Percentiles rank a stretch among this genome's conserved stretches.
phyloP scores from a whole-genome alignment of 768 basidiomycete genomes.

The Mycena belliarum region DNA sequence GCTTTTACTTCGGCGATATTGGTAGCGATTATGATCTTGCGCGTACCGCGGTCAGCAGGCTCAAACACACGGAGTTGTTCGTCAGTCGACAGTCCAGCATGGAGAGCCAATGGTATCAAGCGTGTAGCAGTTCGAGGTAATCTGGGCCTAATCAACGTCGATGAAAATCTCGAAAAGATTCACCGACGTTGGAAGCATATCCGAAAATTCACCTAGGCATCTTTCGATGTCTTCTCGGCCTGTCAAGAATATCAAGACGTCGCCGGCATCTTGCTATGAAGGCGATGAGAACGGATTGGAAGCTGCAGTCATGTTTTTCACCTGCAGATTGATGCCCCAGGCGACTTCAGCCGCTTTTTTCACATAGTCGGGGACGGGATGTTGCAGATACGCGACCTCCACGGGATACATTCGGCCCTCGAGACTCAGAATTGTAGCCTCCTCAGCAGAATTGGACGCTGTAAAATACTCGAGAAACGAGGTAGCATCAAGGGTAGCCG shows the following conservation, averaged over 20 bases:
- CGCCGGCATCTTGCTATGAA: slow-evolving; percentile 74
- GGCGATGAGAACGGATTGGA: neutral
- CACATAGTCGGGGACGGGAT: slow-evolving; percentile 80
- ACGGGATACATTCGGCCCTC: slow-evolving; percentile 97
- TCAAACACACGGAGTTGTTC: slow-evolving; percentile 90
- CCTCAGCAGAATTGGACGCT: slow-evolving; percentile 56
- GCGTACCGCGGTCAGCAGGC: slow-evolving; percentile 65
- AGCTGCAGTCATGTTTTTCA: slow-evolving; percentile 30
- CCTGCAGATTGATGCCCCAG: slow-evolving; percentile 82
- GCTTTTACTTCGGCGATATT: slow-evolving; percentile 87
- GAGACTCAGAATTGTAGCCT: slow-evolving; percentile 82
- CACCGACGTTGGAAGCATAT: slow-evolving; percentile 65
- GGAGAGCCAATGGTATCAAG: slow-evolving; percentile 72
- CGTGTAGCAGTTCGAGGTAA: slow-evolving; percentile 56
- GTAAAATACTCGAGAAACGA: slow-evolving; percentile 91
- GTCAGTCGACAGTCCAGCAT: slow-evolving; percentile 85
- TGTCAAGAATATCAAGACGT: slow-evolving; percentile 92
- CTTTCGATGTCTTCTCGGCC: slow-evolving; percentile 96
- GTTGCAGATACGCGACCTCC: slow-evolving; percentile 83
- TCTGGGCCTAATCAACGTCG: slow-evolving; percentile 29
- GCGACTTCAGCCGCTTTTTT: slow-evolving; percentile 79
- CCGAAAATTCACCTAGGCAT: slow-evolving; percentile 77
- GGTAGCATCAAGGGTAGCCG: slow-evolving; percentile 92
- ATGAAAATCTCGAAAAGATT: neutral
- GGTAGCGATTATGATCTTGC: slow-evolving; percentile 91